Conservation (phyloP, 1,284 basidiomycete genomes). For the Schizophyllum amplum region DNA sequence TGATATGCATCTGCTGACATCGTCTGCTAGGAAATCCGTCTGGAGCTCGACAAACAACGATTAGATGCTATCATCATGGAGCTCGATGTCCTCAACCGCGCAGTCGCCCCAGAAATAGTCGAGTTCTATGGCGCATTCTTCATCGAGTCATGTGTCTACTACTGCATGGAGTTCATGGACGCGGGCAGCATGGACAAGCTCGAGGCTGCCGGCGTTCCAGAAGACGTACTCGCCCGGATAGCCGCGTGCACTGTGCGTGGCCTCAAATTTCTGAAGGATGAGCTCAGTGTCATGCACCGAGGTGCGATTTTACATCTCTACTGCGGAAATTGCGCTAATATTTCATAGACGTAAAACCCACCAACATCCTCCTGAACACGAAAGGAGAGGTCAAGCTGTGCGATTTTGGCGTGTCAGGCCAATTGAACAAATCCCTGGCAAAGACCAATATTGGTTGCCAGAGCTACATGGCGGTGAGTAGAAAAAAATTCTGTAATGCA, state of each 20-base stretch:
- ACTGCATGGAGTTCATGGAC: slow-evolving; percentile 99
- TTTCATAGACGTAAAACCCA: slow-evolving; percentile 87
- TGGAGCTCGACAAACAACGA: slow-evolving; percentile 94
- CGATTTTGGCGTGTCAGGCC: slow-evolving; percentile 97
- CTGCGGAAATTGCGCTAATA: slow-evolving; percentile 1
- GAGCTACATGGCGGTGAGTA: slow-evolving; percentile 91
- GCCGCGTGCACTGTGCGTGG: slow-evolving; percentile 83
- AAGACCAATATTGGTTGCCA: slow-evolving; percentile 99
- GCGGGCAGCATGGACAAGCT: slow-evolving; percentile 90
- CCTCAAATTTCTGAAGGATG: slow-evolving; percentile 92
- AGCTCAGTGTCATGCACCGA: slow-evolving; percentile 95
- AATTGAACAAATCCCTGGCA: slow-evolving; percentile 92
- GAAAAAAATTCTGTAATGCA: not conserved
- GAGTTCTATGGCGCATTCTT: slow-evolving; percentile 99
- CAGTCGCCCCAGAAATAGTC: slow-evolving; percentile 86
- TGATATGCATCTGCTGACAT: slow-evolving; percentile 9
- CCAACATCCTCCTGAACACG: slow-evolving; percentile 89
- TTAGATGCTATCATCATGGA: slow-evolving; percentile 98
- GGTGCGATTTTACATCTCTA: slow-evolving; percentile 35
- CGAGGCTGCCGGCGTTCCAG: slow-evolving; percentile 60
- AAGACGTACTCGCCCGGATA: slow-evolving; percentile 81
- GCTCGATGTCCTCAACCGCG: slow-evolving; percentile 94
- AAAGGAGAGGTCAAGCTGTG: slow-evolving; percentile 92
- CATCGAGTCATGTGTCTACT: slow-evolving; percentile 97
- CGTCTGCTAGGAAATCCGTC: slow-evolving; percentile 79